Evolutionary conservation across 257 asterid species (phyloP).

Genomic region (Solanum chaucha): DNA sequence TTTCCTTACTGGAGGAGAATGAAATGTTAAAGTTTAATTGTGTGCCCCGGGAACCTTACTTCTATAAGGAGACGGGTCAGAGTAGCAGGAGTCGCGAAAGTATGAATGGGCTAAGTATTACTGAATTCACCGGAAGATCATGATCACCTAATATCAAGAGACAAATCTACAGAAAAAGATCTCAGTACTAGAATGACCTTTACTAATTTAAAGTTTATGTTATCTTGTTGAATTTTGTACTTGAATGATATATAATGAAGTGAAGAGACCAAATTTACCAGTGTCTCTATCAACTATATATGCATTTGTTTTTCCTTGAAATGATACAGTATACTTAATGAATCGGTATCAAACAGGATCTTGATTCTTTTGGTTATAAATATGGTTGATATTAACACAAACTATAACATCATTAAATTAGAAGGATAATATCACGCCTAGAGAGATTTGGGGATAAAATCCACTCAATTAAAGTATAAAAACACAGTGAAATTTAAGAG

Average conservation of each 20-base stretch:
- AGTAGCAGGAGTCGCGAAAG: neutral
- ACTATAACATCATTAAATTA: neutral
- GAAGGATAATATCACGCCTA: neutral
- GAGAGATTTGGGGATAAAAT: neutral
- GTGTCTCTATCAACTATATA: neutral
- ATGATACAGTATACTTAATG: neutral
- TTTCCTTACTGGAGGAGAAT: constrained; percentile 26
- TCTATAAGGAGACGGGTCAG: neutral
- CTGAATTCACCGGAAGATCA: neutral
- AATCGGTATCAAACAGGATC: neutral
- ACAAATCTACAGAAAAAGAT: neutral
- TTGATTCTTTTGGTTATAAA: neutral
- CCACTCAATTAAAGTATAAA: neutral
- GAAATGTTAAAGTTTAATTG: constrained; percentile 3
- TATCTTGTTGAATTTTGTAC: neutral
- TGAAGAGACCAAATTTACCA: neutral
- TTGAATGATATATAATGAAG: neutral
- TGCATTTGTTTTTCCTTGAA: neutral
- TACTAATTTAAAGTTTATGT: neutral
- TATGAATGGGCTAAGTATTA: neutral
- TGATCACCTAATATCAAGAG: neutral
- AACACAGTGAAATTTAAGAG: neutral
- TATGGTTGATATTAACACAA: neutral
- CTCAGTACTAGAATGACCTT: neutral
- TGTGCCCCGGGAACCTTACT: constrained; percentile 35